phyloP scores from a whole-genome alignment of 176 grass and related monocot genomes.

The Puya raimondii region DNA sequence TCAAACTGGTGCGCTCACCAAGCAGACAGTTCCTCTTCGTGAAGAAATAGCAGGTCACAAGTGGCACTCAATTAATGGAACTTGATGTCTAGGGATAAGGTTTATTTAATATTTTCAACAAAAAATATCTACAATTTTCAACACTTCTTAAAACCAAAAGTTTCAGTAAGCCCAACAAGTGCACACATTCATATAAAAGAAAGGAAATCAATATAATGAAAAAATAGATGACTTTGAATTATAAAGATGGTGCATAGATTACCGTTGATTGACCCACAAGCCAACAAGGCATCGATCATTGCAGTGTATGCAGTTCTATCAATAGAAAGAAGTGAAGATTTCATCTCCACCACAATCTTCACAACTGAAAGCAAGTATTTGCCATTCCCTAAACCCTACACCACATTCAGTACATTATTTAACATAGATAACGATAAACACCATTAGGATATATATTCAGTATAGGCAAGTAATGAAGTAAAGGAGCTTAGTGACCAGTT shows the following conservation, averaged over 20 bases:
- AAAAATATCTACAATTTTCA: background rate
- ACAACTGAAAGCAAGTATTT: constrained; percentile 59
- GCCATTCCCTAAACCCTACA: constrained; percentile 65
- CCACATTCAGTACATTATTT: constrained; percentile 2
- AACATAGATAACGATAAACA: background rate
- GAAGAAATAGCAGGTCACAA: background rate
- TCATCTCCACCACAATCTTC: constrained; percentile 88
- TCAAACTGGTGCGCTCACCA: background rate
- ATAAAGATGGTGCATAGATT: constrained; percentile 2
- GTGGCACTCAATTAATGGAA: background rate
- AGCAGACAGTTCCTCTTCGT: background rate
- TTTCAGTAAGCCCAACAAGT: background rate
- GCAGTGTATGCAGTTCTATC: constrained; percentile 87
- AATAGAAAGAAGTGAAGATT: constrained; percentile 47
- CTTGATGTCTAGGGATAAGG: background rate
- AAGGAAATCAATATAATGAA: background rate
- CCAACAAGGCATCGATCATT: constrained; percentile 73
- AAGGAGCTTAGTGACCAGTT: background rate
- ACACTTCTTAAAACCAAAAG: background rate
- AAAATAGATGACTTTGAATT: background rate
- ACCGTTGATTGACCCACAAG: constrained; percentile 65
- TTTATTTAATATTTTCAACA: background rate
- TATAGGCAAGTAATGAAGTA: background rate
- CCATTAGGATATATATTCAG: background rate
- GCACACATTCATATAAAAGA: constrained; percentile 1